Evolutionary conservation across 306 rosid genomes (phyloP).

Genomic region (Vigna reflexopilosa): DNA sequence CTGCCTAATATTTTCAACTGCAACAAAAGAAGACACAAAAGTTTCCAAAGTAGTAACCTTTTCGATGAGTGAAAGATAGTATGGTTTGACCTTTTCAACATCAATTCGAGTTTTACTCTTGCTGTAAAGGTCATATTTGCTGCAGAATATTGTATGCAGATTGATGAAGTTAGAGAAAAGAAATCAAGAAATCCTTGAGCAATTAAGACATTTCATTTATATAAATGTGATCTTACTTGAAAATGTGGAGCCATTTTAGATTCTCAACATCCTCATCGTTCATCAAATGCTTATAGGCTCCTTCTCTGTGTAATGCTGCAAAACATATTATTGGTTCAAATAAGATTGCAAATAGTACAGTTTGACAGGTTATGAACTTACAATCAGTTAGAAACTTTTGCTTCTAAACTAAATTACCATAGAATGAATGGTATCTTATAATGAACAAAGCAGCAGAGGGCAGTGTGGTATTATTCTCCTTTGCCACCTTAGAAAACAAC

Average conservation of each 20-base stretch:
- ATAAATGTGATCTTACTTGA: constrained; percentile 58
- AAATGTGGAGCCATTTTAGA: constrained; percentile 76
- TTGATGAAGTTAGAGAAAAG: constrained; percentile 3
- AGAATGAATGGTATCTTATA: constrained; percentile 90
- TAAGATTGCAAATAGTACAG: constrained; percentile 12
- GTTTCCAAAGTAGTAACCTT: constrained; percentile 53
- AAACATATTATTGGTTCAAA: constrained; percentile 7
- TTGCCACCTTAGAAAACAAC: constrained; percentile 66
- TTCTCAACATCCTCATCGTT: constrained; percentile 78
- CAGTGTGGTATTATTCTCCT: constrained; percentile 67
- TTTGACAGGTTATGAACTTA: neutral
- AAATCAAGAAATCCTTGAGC: neutral
- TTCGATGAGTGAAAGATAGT: constrained; percentile 75
- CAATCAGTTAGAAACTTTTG: neutral
- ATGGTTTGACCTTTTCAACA: constrained; percentile 77
- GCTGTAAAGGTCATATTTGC: constrained; percentile 89
- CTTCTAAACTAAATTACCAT: constrained; percentile 52
- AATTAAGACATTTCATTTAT: neutral
- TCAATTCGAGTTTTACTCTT: constrained; percentile 76
- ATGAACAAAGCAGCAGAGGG: constrained; percentile 84
- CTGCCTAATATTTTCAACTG: too few species aligned
- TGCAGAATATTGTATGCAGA: constrained; percentile 29
- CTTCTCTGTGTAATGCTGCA: constrained; percentile 76
- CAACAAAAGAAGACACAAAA: neutral
- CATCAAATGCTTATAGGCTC: constrained; percentile 76